Percentiles rank a stretch among this genome's conserved stretches.
Conservation (phyloP, 2,329 filamentous ascomycete species). For the Capronia coronata region DNA sequence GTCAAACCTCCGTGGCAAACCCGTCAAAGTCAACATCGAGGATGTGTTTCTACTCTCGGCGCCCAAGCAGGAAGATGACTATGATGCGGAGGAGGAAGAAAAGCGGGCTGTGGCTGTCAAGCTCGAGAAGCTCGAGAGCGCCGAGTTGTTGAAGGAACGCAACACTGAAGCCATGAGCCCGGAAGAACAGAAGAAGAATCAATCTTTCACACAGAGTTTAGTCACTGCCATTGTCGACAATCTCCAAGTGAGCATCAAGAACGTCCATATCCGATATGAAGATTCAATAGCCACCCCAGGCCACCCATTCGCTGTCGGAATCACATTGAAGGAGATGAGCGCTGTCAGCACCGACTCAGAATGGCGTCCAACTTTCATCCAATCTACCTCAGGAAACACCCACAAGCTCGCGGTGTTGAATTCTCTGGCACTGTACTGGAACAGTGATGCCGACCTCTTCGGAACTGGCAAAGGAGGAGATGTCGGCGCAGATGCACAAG, state of each 20-base stretch:
- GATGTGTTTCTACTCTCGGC: constrained; percentile 94
- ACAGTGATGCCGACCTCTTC: constrained; percentile 81
- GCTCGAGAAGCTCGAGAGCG: constrained; percentile 97
- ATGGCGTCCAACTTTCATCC: constrained; percentile 94
- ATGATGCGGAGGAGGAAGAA: constrained; percentile 88
- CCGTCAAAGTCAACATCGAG: constrained; percentile 90
- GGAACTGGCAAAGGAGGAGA: constrained; percentile 71
- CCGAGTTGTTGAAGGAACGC: constrained; percentile 85
- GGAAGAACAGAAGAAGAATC: constrained; percentile 94
- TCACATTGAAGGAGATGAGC: constrained; percentile 93
- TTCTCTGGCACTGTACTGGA: constrained; percentile 93
- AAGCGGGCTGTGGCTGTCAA: constrained; percentile 82
- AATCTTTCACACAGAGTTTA: constrained; percentile 93
- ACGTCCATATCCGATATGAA: constrained; percentile 97
- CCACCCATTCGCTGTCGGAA: constrained; percentile 85
- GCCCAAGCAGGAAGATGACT: constrained; percentile 89
- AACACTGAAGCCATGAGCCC: constrained; percentile 87
- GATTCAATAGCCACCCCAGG: constrained; percentile 92
- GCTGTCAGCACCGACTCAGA: constrained; percentile 91
- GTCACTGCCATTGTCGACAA: constrained; percentile 98
- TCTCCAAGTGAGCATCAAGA: constrained; percentile 93
- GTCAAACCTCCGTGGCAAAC: constrained; percentile 92
- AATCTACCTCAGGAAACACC: constrained; percentile 72
- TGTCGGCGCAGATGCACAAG: constrained; percentile 51
- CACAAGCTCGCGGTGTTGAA: constrained; percentile 91